Base-by-base conservation (phyloP, 305 asterid genomes). In the Andrographis paniculata region DNA sequence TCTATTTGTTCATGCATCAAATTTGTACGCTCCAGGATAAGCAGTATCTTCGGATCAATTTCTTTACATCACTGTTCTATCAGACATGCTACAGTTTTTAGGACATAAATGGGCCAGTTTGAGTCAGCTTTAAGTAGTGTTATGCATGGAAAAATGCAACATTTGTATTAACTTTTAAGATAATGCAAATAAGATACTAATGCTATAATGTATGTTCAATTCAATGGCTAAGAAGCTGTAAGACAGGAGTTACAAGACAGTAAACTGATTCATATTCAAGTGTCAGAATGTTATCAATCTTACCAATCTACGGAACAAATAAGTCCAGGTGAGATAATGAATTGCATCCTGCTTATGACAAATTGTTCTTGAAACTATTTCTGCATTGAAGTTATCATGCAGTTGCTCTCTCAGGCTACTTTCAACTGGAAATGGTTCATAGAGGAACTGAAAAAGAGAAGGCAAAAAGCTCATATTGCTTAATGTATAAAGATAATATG, bases 361-460 rank as follows among this genome's bases (percentile, higher is more conserved):
- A 60, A 86, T 86, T 62, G 99, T 91, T 71, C 95, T 92, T 56
- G 96, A 80, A 67, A 87, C 92, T 56, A 91, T 87, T 79, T 91
- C 99, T 16, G 99, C 99, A 60, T 91, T 91, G 66, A 91, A 61
- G 73, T 91, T 94, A 78, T 87, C 95, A 57, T 87, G 95, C 75
- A 91, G 53, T 47, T 91, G 94, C 61, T 91, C 99, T 67, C 86
- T 78, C 63, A 91, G 73, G 74, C 99, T 87, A 80, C 99, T 91
- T 77, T 91, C 99, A 61, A 91, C 99, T 39, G 99, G 99, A 73
- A 91, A 91, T 58, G 99, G 99, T 70, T 91, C 99, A 20, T 91
- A 91, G 37, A 91, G 94, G 68, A 91, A 91, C 99, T 91, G 87
- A 42, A 58, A 52, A 55, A 48, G 20, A 30, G 47, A 44, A 60